These are phyloP conservation scores for Schizopora paradoxa DNA, from an alignment of 1,284 basidiomycete genomes.

Conservation along the genomic window DNA sequence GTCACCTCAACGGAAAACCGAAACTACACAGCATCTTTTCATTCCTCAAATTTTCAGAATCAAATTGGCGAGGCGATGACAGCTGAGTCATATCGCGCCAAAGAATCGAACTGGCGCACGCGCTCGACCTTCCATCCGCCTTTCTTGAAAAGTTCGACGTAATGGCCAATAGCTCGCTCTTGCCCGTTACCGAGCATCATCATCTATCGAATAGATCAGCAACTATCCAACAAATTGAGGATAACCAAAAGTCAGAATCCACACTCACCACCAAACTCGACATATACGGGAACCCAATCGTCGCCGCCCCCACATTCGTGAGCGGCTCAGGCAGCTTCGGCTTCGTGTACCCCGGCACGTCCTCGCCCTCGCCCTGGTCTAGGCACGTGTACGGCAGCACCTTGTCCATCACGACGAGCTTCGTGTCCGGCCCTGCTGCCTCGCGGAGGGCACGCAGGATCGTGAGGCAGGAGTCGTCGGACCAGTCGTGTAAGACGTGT, in stretches of 20 bases:
- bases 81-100: no score
- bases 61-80: no score
- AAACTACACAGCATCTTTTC: no score
- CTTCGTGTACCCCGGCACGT: constrained; percentile 1
- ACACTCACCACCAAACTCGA: no score
- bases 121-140: constrained; percentile 14
- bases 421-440: constrained; percentile 21
- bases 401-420: constrained; percentile 26
- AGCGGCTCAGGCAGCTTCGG: constrained; percentile 9
- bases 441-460: constrained; percentile 25
- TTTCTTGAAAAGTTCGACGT: constrained; percentile 1
- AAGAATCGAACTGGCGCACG: not conserved
- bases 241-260: no score
- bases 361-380: constrained; percentile 3
- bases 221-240: no score
- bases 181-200: constrained; percentile 13
- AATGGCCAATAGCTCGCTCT: constrained; percentile 14
- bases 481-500: constrained; percentile 25
- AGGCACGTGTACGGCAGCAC: constrained; percentile 19
- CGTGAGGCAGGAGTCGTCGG: constrained; percentile 15
- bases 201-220: no score
- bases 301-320: no score
- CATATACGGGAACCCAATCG: no score
- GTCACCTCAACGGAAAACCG: no score
- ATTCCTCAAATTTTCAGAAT: no score